These are phyloP conservation scores for Pestalotiopsis fici DNA, from an alignment of 2,329 filamentous ascomycete species.

Conservation along the genomic window DNA sequence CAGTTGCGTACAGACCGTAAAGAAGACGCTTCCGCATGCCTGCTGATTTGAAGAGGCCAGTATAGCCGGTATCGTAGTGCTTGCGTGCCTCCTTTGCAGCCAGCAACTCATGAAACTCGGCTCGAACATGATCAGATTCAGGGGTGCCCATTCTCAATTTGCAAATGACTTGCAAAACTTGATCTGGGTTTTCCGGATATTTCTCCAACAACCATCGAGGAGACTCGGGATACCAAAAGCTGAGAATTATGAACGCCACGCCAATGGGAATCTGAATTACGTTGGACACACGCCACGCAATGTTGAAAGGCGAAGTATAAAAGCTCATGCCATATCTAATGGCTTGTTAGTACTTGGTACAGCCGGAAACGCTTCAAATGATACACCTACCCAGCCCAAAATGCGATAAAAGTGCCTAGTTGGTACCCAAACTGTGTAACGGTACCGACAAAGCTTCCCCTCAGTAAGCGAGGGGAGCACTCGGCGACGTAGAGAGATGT, in stretches of 20 bases:
- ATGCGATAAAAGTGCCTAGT: not conserved
- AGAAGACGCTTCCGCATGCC: not conserved
- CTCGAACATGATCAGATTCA: not conserved
- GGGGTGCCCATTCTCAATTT: not conserved
- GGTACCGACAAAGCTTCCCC: not conserved
- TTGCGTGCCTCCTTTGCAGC: not conserved
- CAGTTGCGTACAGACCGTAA: not conserved
- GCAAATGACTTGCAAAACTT: not conserved
- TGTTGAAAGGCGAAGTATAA: not conserved
- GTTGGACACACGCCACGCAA: not conserved
- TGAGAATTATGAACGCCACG: not conserved
- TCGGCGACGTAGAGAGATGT: not conserved
- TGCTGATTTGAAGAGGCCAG: not conserved
- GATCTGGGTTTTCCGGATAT: not conserved
- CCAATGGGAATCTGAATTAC: not conserved
- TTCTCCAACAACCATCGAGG: not conserved
- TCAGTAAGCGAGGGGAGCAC: not conserved
- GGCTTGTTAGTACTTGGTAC: not conserved
- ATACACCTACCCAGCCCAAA: not conserved
- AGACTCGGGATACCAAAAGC: slow-evolving; percentile 1
- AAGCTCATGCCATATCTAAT: slow-evolving; percentile 1
- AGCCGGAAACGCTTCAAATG: not conserved
- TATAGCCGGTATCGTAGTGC: not conserved
- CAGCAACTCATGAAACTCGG: not conserved
- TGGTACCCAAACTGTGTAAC: not conserved